A percentile compares a stretch with the other conserved stretches of the same genome.
Conservation (phyloP, 441 rosid species). For the Cnidoscolus chayamansa region DNA sequence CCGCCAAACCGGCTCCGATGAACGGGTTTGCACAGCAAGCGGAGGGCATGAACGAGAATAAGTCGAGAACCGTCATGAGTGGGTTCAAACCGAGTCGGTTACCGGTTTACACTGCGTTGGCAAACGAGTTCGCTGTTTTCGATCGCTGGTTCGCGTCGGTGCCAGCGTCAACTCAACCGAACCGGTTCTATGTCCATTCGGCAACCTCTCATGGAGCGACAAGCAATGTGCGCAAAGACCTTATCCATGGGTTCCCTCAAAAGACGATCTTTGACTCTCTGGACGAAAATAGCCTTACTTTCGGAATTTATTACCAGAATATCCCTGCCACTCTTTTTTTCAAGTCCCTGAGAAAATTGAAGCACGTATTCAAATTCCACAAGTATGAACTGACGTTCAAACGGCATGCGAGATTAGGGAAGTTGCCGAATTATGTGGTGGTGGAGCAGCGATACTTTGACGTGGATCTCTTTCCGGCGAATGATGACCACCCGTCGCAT, state of each 20-base stretch:
- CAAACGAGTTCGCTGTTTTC: constrained; percentile 77
- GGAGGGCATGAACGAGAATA: constrained; percentile 53
- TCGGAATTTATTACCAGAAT: constrained; percentile 88
- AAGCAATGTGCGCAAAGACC: constrained; percentile 81
- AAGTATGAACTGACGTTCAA: constrained; percentile 53
- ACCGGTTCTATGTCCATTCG: constrained; percentile 90
- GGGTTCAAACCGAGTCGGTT: constrained; percentile 66
- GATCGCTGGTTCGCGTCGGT: constrained; percentile 97
- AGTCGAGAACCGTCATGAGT: constrained; percentile 71
- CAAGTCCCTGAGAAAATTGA: constrained; percentile 61
- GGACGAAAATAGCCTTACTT: constrained; percentile 70
- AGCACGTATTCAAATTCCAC: constrained; percentile 63
- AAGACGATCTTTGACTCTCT: constrained; percentile 82
- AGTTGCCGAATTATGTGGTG: constrained; percentile 77
- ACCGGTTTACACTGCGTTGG: constrained; percentile 72
- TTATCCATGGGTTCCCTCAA: constrained; percentile 82
- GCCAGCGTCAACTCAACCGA: constrained; percentile 93
- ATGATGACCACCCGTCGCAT: constrained; percentile 93
- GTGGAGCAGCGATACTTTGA: constrained; percentile 88
- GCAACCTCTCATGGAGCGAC: constrained; percentile 90
- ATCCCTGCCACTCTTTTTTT: constrained; percentile 87
- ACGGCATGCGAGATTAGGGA: constrained; percentile 61
- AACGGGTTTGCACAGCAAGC: constrained; percentile 90
- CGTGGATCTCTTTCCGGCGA: constrained; percentile 57
- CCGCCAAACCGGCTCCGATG: constrained; percentile 59